A percentile compares a stretch with the other conserved stretches of the same genome.
These are phyloP conservation scores for Apiotrichum sp. DNA, from an alignment of 1,284 basidiomycete species.

Conservation along the genomic window DNA sequence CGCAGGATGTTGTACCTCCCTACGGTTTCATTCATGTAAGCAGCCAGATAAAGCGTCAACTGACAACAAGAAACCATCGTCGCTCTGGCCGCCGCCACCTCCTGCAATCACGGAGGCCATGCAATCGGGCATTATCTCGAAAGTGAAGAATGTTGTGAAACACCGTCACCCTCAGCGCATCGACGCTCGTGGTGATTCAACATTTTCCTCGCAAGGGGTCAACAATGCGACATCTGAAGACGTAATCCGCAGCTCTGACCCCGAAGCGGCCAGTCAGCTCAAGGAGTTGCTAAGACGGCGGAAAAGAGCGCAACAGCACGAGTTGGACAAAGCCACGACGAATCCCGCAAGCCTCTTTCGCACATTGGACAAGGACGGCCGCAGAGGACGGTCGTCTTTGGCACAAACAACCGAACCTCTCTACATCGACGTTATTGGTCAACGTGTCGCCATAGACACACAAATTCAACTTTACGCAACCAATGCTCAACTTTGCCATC, in stretches of 20 bases:
- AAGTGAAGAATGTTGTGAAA: constrained; percentile 52
- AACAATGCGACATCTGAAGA: not conserved
- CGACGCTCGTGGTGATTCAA: too few species aligned
- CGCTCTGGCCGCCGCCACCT: constrained; percentile 84
- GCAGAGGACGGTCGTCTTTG: constrained; percentile 20
- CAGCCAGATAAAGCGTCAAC: not conserved
- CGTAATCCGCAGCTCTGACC: constrained; percentile 8
- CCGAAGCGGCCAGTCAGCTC: not conserved
- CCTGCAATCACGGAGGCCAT: constrained; percentile 62
- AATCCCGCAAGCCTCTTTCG: constrained; percentile 30
- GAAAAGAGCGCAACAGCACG: constrained; percentile 7
- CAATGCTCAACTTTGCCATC: constrained; percentile 76
- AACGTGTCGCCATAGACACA: constrained; percentile 35
- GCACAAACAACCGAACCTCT: constrained; percentile 30
- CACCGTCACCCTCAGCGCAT: too few species aligned
- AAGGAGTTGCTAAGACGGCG: not conserved
- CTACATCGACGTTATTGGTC: constrained; percentile 20
- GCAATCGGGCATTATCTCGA: constrained; percentile 57
- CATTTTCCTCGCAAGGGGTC: not conserved
- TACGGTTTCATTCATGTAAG: constrained; percentile 47
- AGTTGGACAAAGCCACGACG: constrained; percentile 6
- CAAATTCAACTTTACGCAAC: constrained; percentile 87
- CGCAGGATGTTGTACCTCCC: constrained; percentile 62
- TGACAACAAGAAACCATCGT: constrained; percentile 68
- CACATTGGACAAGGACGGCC: not conserved